phyloP scores from a whole-genome alignment of 495 filamentous ascomycete genomes.

The Xylaria palmicola region DNA sequence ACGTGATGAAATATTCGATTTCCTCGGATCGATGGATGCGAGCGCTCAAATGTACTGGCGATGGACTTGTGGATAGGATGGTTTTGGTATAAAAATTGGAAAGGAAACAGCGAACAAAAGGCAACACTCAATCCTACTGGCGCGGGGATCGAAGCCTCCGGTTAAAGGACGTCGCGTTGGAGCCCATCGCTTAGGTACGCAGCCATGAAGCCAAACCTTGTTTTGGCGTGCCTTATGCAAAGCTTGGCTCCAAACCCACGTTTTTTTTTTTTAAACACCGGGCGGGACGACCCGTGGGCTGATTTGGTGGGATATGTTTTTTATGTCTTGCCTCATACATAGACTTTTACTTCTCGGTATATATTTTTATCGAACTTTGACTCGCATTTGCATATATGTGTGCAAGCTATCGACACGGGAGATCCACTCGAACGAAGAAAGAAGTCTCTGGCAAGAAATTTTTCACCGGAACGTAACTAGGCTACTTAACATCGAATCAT shows the following conservation, averaged over 20 bases:
- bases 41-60: neutral
- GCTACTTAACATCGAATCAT: too few species aligned
- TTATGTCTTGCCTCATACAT: constrained; percentile 14
- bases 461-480: too few species aligned
- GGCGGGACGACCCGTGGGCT: neutral
- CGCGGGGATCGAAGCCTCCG: neutral
- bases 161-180: neutral
- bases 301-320: neutral
- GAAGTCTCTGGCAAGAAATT: too few species aligned
- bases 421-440: neutral
- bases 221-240: neutral
- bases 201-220: neutral
- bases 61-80: neutral
- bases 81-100: neutral
- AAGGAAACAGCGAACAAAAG: neutral
- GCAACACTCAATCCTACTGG: neutral
- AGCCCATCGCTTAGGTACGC: neutral
- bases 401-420: neutral
- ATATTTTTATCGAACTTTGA: constrained; percentile 21
- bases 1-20: neutral
- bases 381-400: neutral
- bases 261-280: neutral
- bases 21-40: neutral
- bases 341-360: constrained; percentile 31
- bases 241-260: neutral